A percentile compares a stretch with the other conserved stretches of the same genome.
Evolutionary conservation across 169 alveolate species (phyloP).

Genomic region (Plasmodium adleri): DNA sequence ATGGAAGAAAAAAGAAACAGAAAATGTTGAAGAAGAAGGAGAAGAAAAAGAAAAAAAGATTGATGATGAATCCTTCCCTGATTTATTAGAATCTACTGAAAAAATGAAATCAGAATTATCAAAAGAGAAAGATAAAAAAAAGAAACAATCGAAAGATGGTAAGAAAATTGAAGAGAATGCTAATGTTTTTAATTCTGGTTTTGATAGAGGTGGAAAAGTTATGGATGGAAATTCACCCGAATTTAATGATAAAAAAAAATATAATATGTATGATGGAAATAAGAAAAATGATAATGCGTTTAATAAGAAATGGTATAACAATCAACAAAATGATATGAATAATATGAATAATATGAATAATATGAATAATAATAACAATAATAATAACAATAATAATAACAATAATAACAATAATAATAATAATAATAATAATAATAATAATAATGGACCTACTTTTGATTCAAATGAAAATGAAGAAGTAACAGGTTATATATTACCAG

Average conservation of each 20-base stretch:
- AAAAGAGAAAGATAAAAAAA: slow-evolving; percentile 67
- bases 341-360: slow-evolving; percentile 3
- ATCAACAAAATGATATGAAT: slow-evolving; percentile 27
- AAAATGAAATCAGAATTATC: slow-evolving; percentile 62
- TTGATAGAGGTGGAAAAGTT: not conserved
- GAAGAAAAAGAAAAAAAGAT: slow-evolving; percentile 71
- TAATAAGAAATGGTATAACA: slow-evolving; percentile 27
- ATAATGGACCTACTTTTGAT: not conserved
- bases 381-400: not conserved
- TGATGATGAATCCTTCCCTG: slow-evolving; percentile 74
- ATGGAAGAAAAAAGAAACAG: slow-evolving; percentile 55
- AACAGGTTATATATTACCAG: slow-evolving; percentile 49
- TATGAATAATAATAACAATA: not conserved
- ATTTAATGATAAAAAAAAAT: slow-evolving; percentile 30
- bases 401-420: not conserved
- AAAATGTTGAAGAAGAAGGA: slow-evolving; percentile 33
- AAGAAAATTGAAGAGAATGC: slow-evolving; percentile 46
- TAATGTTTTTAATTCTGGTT: slow-evolving; percentile 2
- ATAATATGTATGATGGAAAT: slow-evolving; percentile 33
- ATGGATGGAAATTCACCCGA: slow-evolving; percentile 6
- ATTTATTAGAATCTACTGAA: slow-evolving; percentile 69
- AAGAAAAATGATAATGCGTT: slow-evolving; percentile 40
- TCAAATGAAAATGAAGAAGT: slow-evolving; percentile 8
- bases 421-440: slow-evolving; percentile 10
- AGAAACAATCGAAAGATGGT: slow-evolving; percentile 46